Conservation (phyloP, 306 rosid species). For the Trifolium pratense region DNA sequence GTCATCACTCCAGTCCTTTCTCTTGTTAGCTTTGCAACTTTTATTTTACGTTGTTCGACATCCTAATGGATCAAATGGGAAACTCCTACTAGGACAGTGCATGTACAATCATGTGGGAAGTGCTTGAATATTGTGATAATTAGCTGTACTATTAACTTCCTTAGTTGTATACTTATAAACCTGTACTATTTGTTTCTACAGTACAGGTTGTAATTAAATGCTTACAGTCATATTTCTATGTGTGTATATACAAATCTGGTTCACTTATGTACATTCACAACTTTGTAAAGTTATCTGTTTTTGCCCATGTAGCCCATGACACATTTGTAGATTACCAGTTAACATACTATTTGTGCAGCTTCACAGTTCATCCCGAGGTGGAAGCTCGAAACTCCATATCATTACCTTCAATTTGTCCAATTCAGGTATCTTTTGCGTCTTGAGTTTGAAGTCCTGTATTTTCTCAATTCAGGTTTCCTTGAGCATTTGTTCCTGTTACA, state of each 20-base stretch:
- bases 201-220: not conserved
- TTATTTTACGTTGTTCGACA: not conserved
- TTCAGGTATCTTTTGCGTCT: conserved; percentile 55
- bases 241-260: not conserved
- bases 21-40: not conserved
- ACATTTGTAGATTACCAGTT: conserved; percentile 30
- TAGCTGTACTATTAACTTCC: not conserved
- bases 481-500: not conserved
- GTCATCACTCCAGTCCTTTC: not conserved
- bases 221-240: not conserved
- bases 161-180: not conserved
- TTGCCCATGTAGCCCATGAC: conserved; percentile 22
- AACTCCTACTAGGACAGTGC: not conserved
- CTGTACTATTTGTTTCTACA: conserved; percentile 6
- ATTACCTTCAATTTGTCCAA: conserved; percentile 78
- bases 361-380: conserved; percentile 82
- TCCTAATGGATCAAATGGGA: not conserved
- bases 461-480: conserved; percentile 13
- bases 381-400: conserved; percentile 85
- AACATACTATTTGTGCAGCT: conserved; percentile 59
- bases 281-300: conserved; percentile 30
- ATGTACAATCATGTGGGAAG: not conserved
- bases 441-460: conserved; percentile 33
- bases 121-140: not conserved
- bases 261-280: conserved; percentile 14